Percentiles rank a stretch among this genome's conserved stretches.
Evolutionary conservation across 2,329 filamentous ascomycete species (phyloP).

Genomic region (Chalaropsis thielavioides): DNA sequence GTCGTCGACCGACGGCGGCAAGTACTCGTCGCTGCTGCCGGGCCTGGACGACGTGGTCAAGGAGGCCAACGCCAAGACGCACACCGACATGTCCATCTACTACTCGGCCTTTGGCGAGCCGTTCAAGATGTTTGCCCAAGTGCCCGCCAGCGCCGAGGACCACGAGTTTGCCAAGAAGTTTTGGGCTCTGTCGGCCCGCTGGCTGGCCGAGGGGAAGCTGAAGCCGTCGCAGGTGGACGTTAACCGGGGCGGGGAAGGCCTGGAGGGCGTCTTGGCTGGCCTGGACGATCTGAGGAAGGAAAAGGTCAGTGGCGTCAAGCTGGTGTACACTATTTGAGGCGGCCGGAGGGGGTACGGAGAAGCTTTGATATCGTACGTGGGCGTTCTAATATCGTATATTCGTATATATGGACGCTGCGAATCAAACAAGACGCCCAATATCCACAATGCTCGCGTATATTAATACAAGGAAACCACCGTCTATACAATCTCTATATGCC

Average conservation of each 20-base stretch:
- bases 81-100: conserved; percentile 24
- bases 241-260: conserved; percentile 22
- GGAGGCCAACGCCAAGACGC: conserved; percentile 29
- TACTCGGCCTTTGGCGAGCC: conserved; percentile 30
- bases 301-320: conserved; percentile 30
- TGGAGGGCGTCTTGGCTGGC: conserved; percentile 26
- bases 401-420: too few relatives aligned
- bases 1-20: conserved; percentile 22
- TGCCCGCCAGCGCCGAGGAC: conserved; percentile 23
- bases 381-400: neutral
- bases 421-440: too few relatives aligned
- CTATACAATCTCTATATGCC: neutral
- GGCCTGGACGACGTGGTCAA: conserved; percentile 27
- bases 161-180: conserved; percentile 28
- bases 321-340: conserved; percentile 29
- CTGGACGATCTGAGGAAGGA: conserved; percentile 24
- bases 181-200: conserved; percentile 24
- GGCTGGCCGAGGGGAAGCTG: conserved; percentile 27
- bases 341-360: neutral
- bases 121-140: conserved; percentile 22
- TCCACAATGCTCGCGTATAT: neutral
- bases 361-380: neutral
- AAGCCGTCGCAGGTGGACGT: conserved; percentile 25
- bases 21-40: conserved; percentile 29
- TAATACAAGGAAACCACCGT: neutral